Base-by-base conservation (phyloP, 208 protist genomes). In the Leptomonas pyrrhocoris region DNA sequence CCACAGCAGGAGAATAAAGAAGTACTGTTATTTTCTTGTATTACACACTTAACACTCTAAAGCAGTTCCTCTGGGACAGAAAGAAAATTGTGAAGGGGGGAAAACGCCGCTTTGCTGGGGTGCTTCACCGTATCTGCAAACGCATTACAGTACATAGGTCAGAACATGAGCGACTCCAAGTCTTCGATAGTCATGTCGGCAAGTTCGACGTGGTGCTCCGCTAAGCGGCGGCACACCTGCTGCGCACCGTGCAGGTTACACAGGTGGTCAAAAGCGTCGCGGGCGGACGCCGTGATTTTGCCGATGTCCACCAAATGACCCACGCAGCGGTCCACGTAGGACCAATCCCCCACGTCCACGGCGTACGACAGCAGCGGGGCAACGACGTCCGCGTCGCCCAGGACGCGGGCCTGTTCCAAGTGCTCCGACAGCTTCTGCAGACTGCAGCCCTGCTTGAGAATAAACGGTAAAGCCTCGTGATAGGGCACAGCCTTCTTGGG, bases 231-330 rank as follows among this genome's bases (percentile, higher is more conserved):
- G 43, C 87, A 94, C 25, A 94, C 85, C 60, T 72, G 78, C 63
- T 84, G 58, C n/a, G 73, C 78, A 2, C 80, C 79, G 57, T 96
- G 89, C 27, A 94, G 76, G n/a, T 86, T 72, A 46, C 84, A 87
- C 48, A 96, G 74, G 55, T 91, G 88, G 23, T 62, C 68, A 68
- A 94, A 94, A 43, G 88, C 87, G 25, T 84, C 74, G 15, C 71
- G 69, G 16, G 87, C 81, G n/a, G 92, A 84, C 21, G 75, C 50
- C 15, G 87, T 84, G 53, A 96, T 77, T 31, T 92, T 85, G 40
- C 92, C 92, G 72, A 96, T 94, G 64, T 96, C 92, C 12, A 92
- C 86, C 28, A 96, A 62, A 51, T 96, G 92, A 2, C 81, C 89
- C 73, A 96, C 79, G 58, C 84, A 81, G 9, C 92, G 85, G 15